Base-by-base conservation (phyloP, 2,329 filamentous ascomycete species). In the Waltergamsia citrina region DNA sequence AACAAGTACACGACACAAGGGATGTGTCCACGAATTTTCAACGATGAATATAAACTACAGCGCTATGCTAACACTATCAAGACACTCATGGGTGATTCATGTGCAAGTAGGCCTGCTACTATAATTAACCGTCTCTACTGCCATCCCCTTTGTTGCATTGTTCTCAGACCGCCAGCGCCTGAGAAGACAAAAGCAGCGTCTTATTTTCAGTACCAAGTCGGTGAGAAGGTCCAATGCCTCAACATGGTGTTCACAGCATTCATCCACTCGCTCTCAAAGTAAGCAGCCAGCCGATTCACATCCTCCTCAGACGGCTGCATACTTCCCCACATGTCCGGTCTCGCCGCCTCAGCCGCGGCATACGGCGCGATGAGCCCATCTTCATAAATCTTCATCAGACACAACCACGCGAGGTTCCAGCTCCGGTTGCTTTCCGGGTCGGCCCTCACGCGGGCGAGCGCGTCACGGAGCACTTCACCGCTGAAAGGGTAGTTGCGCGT, bases 391-490 rank as follows among this genome's bases (percentile, higher is more conserved):
- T 83, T 84, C 27, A 59, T 60, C 8, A 86, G 58, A 21, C 81
- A 75, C 29, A 86, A 59, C 81, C 81, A 86, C 27, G 78, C 81
- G 44, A 81, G 64, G 49, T 86, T 87, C 81, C 82, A 86, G 50
- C 79, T 85, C 17, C 76, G 68, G 44, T 76, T 77, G 42, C 76
- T 81, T 14, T 67, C 60, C 0, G 78, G 78, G 41, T 85, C 81
- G 19, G 59, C 62, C 35, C 69, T 64, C 3, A 86, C 81, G 16
- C 77, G 63, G 36, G 60, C 56, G 46, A 80, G 78, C 0, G 81
- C 81, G 47, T 83, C 78, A 32, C 72, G 66, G 2, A 85, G 51
- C 22, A 80, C 67, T 32, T 78, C 74, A 10, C 70, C 73, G 43
- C 72, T 74, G 51, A 85, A 77, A 1, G 81, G 78, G 45, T 81